Percentiles rank a stretch among this genome's conserved stretches.
Evolutionary conservation across 495 filamentous ascomycete species (phyloP).

Genomic region (Aspergillus wentii): DNA sequence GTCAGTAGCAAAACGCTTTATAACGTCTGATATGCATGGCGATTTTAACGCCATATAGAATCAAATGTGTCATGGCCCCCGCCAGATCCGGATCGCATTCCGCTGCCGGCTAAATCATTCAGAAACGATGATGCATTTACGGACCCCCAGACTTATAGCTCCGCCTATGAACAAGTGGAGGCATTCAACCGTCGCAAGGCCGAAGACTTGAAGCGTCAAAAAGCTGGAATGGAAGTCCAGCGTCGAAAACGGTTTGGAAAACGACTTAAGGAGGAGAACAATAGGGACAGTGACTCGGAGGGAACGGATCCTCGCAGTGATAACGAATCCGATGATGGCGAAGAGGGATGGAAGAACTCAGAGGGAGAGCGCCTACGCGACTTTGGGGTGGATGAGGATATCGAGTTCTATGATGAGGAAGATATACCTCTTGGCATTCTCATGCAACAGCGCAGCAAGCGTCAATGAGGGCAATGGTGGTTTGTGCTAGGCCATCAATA

Average conservation of each 20-base stretch:
- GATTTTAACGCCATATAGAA: conserved; percentile 26
- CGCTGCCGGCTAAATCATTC: conserved; percentile 31
- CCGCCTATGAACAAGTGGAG: conserved; percentile 43
- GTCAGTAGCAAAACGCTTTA: too few species aligned
- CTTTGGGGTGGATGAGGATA: conserved; percentile 86
- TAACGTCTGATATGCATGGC: too few species aligned
- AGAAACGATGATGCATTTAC: conserved; percentile 25
- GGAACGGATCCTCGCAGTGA: conserved; percentile 16
- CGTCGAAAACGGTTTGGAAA: conserved; percentile 48
- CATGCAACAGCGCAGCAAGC: conserved; percentile 22
- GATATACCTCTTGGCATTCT: conserved; percentile 65
- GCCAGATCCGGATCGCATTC: conserved; percentile 79
- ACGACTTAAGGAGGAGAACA: conserved; percentile 36
- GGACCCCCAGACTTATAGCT: conserved; percentile 19
- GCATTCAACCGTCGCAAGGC: conserved; percentile 55
- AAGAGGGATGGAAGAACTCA: conserved; percentile 72
- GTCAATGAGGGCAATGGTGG: too few species aligned
- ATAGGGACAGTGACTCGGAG: conserved; percentile 25
- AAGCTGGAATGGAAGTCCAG: conserved; percentile 21
- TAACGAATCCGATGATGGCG: conserved; percentile 39
- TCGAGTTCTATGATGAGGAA: conserved; percentile 73
- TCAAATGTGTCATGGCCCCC: conserved; percentile 72
- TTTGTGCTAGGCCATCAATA: too few species aligned
- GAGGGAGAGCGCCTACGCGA: conserved; percentile 84
- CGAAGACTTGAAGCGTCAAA: conserved; percentile 45